phyloP scores from a whole-genome alignment of 176 grass and related monocot genomes.

The Aegilops umbellulata region DNA sequence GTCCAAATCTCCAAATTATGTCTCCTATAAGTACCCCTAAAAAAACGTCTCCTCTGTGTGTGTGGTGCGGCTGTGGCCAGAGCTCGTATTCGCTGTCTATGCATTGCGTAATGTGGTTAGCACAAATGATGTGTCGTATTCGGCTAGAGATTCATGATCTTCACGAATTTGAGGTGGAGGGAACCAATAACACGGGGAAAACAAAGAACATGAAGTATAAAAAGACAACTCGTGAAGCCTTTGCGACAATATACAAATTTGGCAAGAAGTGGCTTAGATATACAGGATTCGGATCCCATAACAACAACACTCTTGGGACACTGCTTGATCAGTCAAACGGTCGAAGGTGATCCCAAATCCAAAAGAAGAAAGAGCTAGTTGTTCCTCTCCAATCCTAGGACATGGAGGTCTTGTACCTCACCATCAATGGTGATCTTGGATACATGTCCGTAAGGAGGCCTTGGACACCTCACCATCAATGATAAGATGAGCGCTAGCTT shows the following conservation, averaged over 20 bases:
- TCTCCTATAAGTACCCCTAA: too few relatives aligned
- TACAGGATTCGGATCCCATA: background rate
- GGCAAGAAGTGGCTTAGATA: too few relatives aligned
- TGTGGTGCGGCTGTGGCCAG: too few relatives aligned
- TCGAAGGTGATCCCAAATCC: background rate
- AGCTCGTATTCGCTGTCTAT: background rate
- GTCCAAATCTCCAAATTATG: too few relatives aligned
- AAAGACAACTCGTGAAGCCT: background rate
- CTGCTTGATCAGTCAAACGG: background rate
- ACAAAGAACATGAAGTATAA: background rate
- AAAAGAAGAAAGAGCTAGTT: background rate
- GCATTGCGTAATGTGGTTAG: background rate
- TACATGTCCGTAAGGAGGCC: too few relatives aligned
- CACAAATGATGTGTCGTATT: background rate
- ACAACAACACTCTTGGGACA: background rate
- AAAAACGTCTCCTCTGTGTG: too few relatives aligned
- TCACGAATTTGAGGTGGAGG: background rate
- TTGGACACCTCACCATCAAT: too few relatives aligned
- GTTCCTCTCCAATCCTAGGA: background rate
- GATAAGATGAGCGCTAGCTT: too few relatives aligned
- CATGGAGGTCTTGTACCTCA: too few relatives aligned
- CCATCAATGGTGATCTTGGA: too few relatives aligned
- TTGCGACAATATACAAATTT: background rate
- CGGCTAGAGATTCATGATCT: background rate
- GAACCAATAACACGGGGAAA: background rate